Evolutionary conservation across 2,329 filamentous ascomycete genomes (phyloP), one percentile per base, ranked within the genome.

Genomic region (Penicillium sp.): DNA sequence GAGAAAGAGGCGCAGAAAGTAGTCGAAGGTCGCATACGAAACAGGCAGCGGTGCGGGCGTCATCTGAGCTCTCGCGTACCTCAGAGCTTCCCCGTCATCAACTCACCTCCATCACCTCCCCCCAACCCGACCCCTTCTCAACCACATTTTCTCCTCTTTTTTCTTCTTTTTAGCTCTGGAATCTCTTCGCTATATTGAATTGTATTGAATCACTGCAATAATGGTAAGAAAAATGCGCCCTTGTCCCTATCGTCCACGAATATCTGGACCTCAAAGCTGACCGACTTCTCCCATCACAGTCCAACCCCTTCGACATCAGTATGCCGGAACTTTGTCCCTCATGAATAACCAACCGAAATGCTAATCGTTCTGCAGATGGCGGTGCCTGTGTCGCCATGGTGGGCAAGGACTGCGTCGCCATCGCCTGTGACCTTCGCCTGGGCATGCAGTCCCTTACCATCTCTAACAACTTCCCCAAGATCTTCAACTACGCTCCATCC

Each of bases 391-490:
- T 97, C 65, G 93, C 93, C 77, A 97, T 97, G 94, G 92, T 96
- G 63, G 94, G 94, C 82, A 97, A 99, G 80, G 92, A 97, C 86
- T 99, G 94, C 78, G 94, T 99, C 59, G 94, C 94, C 78, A 97
- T 99, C 74, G 94, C 94, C 75, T 99, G 94, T 82, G 94, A 99
- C 79, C 90, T 99, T 64, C 93, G 94, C 62, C 90, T 99, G 65
- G 94, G 94, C 69, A 87, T 97, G 72, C 94, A 99, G 80, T 85
- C 94, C 72, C 84, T 99, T 72, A 99, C 94, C 60, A 90, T 99
- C 57, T 97, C 91, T 75, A 99, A 99, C 87, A 75, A 97, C 87
- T 97, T 97, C 83, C 94, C 94, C 80, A 99, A 99, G 83, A 90
- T 99, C 82, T 97, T 97, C 86, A 86, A 88, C 77, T 97, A 96